Base-by-base conservation (phyloP, 176 grass and related monocot genomes). In the Coix lacrymajobi region DNA sequence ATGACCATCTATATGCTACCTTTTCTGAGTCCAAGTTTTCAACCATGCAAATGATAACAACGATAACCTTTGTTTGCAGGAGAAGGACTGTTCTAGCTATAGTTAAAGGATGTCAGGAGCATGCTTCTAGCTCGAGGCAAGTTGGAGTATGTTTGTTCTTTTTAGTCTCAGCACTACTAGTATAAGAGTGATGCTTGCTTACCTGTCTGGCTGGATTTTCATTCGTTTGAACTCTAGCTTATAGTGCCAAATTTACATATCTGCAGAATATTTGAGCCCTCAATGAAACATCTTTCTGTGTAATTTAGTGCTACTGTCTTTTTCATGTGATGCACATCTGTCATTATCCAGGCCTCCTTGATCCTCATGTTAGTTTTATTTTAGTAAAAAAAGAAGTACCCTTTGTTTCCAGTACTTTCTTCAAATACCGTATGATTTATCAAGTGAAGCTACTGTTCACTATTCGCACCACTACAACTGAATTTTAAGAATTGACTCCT, bases 31-130 rank as follows among this genome's bases (percentile, higher is more conserved):
- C 28, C 26, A 31, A 31, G 6, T 71, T 73, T 73, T 54, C 31
- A 30, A 56, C 31, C 57, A 30, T 44, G 24, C 28, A 72, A 79
- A 66, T 63, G 11, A 77, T 63, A 48, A 34, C 24, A 56, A 64
- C 31, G 9, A 54, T 73, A 84, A 28, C 1, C 62, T 82, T 69
- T 78, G 65, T 30, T 71, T 12, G 66, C 83, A 86, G 88, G 83
- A 85, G 78, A 66, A 66, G 79, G 58, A 45, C 34, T 90, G 29
- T 90, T 90, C 66, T 89, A 85, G 71, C 62, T 45, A 69, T 25
- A 30, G 49, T 19, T n/a, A 57, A n/a, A 54, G 16, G 17, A 30
- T 71, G 63, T 41, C 66, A 73, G 57, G 57, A 82, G 43, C 77
- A 30, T 56, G 51, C 17, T 75, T 84, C 46, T 84, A 58, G 33